phyloP scores from a whole-genome alignment of 2,329 filamentous ascomycete genomes.

The Penicillium sp. region DNA sequence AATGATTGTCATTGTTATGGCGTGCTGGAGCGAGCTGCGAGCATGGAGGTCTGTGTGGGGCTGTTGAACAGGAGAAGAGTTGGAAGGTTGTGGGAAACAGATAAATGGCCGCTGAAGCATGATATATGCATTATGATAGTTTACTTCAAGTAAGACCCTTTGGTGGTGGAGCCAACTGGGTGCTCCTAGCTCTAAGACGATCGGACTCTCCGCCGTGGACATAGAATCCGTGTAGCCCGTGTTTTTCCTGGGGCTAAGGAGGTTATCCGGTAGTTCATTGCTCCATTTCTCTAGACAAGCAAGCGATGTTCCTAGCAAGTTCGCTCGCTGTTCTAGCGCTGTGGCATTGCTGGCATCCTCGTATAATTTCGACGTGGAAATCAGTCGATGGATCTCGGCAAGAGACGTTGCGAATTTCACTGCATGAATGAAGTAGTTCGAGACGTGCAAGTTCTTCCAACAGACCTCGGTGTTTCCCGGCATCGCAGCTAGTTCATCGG shows the following conservation, averaged over 20 bases:
- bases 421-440: neutral
- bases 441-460: neutral
- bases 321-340: neutral
- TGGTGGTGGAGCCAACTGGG: neutral
- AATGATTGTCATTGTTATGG: neutral
- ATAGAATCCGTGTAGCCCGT: neutral
- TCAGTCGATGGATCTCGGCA: neutral
- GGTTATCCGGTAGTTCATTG: neutral
- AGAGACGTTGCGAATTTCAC: neutral
- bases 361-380: neutral
- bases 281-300: neutral
- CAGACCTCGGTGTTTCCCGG: neutral
- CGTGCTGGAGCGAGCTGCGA: neutral
- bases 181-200: neutral
- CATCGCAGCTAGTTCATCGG: neutral
- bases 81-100: neutral
- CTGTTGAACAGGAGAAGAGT: neutral
- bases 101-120: neutral
- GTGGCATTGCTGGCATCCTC: neutral
- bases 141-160: neutral
- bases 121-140: neutral
- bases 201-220: neutral
- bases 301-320: neutral
- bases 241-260: neutral
- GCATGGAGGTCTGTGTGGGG: neutral